Evolutionary conservation across 768 basidiomycete genomes (phyloP), one percentile per base, ranked within the genome.

Genomic region (Agrocybe pediades): DNA sequence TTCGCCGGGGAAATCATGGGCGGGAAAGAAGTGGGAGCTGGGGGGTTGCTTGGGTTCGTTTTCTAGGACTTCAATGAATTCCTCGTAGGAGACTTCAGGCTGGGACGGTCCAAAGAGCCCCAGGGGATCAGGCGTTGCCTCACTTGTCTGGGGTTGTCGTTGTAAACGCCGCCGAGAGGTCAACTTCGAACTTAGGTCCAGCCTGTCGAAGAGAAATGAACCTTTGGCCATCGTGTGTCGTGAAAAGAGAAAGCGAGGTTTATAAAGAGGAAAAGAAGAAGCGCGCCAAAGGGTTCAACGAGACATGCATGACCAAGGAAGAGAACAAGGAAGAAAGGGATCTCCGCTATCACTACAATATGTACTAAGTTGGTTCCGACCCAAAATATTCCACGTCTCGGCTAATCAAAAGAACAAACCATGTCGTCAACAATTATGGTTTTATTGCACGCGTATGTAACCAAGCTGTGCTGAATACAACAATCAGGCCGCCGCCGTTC

Each of bases 111-210:
- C n/a, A 49, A 33, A 30, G 40, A 40, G 45, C 51, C 61, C 30
- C 57, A 56, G 5, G 46, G 33, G 17, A 61, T 61, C 29, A 55
- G 42, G 13, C 33, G 58, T 50, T 20, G 57, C 53, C 45, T 46
- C 58, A 49, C 60, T 57, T 58, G 51, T 56, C 25, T 19, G 48
- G 39, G 62, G 62, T 36, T 51, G 58, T 45, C n/a, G n/a, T n/a
- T 60, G 61, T 26, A 58, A 30, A 44, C 65, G 65, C 23, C 65
- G 61, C 27, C 59, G 54, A 56, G 60, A 51, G 25, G 60, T 41
- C 59, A 62, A 62, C 49, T 57, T 58, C 23, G 56, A 33, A 48
- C 55, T 60, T 53, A 57, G 62, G 60, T 63, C 65, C 63, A 51
- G 65, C 61, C 64, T 63, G 56, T 59, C 56, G 44, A 62, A 51